Evolutionary conservation across 305 asterid genomes (phyloP).

Genomic region (Striga hermonthica): DNA sequence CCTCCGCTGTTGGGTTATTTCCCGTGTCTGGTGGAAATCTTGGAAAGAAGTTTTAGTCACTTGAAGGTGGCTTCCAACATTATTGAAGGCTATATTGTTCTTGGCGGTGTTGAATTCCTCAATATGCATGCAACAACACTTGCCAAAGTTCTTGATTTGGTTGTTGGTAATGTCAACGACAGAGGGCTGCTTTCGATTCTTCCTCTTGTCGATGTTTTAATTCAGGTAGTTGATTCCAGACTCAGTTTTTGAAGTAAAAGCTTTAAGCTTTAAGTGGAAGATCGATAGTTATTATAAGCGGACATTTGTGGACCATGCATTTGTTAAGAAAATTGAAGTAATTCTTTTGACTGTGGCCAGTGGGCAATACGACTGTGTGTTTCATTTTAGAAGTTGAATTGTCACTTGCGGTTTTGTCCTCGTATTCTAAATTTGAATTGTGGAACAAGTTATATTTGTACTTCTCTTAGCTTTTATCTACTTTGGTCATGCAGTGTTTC

Average conservation of each 20-base stretch:
- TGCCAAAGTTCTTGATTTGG: slow-evolving; percentile 82
- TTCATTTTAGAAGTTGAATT: slow-evolving; percentile 12
- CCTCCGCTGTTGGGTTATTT: slow-evolving; percentile 79
- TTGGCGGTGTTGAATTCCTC: slow-evolving; percentile 81
- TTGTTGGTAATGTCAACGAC: slow-evolving; percentile 81
- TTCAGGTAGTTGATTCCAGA: slow-evolving; percentile 68
- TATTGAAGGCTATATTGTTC: slow-evolving; percentile 78
- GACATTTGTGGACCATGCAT: background rate
- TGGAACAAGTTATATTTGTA: slow-evolving; percentile 13
- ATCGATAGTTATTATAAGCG: background rate
- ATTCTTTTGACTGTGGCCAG: slow-evolving; percentile 17
- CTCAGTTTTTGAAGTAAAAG: slow-evolving; percentile 21
- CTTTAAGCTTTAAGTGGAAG: slow-evolving; percentile 18
- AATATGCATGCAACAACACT: slow-evolving; percentile 69
- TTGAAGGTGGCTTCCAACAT: slow-evolving; percentile 84
- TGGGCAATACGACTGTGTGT: background rate
- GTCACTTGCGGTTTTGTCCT: background rate
- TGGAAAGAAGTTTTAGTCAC: slow-evolving; percentile 88
- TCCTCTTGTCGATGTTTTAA: slow-evolving; percentile 79
- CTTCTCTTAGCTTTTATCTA: slow-evolving; percentile 24
- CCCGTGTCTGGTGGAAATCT: slow-evolving; percentile 77
- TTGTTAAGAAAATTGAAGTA: slow-evolving; percentile 15
- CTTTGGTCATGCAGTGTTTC: slow-evolving; percentile 65
- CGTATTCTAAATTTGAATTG: background rate
- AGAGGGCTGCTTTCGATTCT: slow-evolving; percentile 79